A percentile compares a stretch with the other conserved stretches of the same genome.
These are phyloP conservation scores for Daldinia grandis DNA, from an alignment of 495 filamentous ascomycete genomes.

Conservation along the genomic window DNA sequence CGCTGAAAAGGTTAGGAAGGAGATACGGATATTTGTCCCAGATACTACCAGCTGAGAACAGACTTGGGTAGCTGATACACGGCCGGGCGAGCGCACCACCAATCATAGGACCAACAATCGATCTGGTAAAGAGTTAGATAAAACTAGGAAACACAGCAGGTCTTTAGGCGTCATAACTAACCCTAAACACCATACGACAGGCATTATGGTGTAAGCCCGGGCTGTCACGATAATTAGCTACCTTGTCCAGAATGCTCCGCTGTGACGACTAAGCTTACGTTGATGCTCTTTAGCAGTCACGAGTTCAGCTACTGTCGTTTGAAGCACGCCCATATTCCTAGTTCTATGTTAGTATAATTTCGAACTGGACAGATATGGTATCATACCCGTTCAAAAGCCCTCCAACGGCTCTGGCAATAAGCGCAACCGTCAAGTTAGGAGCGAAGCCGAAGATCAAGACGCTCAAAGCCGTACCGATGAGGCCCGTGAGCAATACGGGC, in stretches of 20 bases:
- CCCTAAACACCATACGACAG: conserved; percentile 96
- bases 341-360: conserved; percentile 26
- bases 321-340: conserved; percentile 90
- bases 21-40: conserved; percentile 90
- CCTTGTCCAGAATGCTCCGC: conserved; percentile 4
- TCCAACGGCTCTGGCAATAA: conserved; percentile 87
- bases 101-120: conserved; percentile 87
- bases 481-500: conserved; percentile 85
- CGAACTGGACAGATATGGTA: conserved; percentile 2
- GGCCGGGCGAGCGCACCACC: conserved; percentile 91
- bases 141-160: background rate
- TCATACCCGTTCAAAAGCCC: conserved; percentile 89
- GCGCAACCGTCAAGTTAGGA: conserved; percentile 79
- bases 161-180: conserved; percentile 46
- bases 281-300: conserved; percentile 92
- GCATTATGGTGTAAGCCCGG: conserved; percentile 95
- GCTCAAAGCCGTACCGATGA: conserved; percentile 89
- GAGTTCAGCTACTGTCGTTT: conserved; percentile 93
- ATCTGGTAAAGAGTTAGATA: conserved; percentile 49
- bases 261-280: conserved; percentile 59
- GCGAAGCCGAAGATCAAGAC: conserved; percentile 95
- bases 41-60: conserved; percentile 77
- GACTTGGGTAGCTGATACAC: conserved; percentile 77
- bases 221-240: conserved; percentile 59
- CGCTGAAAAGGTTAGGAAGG: conserved; percentile 92